phyloP scores from a whole-genome alignment of 2,329 filamentous ascomycete species.

The Alternaria sp. region DNA sequence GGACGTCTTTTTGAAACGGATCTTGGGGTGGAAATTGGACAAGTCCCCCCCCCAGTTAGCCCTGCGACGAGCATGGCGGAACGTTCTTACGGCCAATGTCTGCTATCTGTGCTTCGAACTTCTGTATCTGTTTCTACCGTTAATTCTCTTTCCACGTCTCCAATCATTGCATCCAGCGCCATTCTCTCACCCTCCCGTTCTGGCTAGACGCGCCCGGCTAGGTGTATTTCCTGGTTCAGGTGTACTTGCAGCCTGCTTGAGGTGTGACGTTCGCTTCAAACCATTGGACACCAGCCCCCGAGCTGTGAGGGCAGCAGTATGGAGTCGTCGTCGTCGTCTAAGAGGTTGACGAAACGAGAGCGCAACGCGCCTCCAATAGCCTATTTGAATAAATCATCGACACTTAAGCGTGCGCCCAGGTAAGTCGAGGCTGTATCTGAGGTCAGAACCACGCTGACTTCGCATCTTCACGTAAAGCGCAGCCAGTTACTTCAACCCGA shows the following conservation, averaged over 20 bases:
- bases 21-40: slow-evolving; percentile 1
- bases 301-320: slow-evolving; percentile 16
- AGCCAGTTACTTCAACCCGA: not conserved
- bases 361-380: slow-evolving; percentile 29
- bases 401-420: slow-evolving; percentile 28
- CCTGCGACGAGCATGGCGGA: not conserved
- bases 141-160: not conserved
- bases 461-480: not conserved
- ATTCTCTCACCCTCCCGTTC: slow-evolving; percentile 1
- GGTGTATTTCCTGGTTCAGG: slow-evolving; percentile 1
- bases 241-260: not conserved
- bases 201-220: slow-evolving; percentile 1
- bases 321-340: slow-evolving; percentile 22
- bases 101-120: not conserved
- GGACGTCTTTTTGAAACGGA: slow-evolving; percentile 14
- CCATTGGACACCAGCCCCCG: slow-evolving; percentile 10
- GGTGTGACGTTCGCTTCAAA: slow-evolving; percentile 5
- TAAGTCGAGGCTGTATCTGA: not conserved
- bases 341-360: slow-evolving; percentile 29
- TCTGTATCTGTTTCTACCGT: not conserved
- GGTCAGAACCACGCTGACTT: not conserved
- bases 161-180: not conserved
- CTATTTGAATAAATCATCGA: slow-evolving; percentile 29
- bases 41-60: not conserved
- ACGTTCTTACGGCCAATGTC: not conserved